A percentile compares a stretch with the other conserved stretches of the same genome.
Evolutionary conservation across 148 eudicot species (phyloP).

Genomic region (Chenopodium album): DNA sequence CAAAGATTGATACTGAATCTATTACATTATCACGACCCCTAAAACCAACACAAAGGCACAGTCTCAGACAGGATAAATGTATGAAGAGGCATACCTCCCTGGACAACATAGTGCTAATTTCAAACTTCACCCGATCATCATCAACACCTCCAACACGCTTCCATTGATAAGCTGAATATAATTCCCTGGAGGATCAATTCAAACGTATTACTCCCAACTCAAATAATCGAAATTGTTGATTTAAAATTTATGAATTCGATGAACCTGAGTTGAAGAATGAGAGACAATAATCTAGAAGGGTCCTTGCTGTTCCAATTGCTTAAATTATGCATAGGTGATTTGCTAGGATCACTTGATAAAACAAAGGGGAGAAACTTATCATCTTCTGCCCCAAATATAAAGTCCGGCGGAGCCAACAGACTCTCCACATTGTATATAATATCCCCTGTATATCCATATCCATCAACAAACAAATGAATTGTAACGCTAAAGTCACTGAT

Average conservation of each 20-base stretch:
- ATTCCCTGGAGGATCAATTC: conserved; percentile 42
- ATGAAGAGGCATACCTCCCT: conserved; percentile 57
- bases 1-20: background rate
- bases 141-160: conserved; percentile 69
- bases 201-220: background rate
- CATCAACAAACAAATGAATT: background rate
- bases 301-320: conserved; percentile 72
- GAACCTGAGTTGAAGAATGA: conserved; percentile 79
- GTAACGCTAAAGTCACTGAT: background rate
- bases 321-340: conserved; percentile 42
- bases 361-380: conserved; percentile 55
- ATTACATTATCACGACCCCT: background rate
- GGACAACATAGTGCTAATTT: conserved; percentile 71
- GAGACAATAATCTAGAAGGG: conserved; percentile 61
- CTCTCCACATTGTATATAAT: conserved; percentile 63
- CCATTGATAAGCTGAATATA: conserved; percentile 64
- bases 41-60: background rate
- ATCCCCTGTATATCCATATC: conserved; percentile 54
- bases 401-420: conserved; percentile 77
- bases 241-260: background rate
- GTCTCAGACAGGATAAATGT: background rate
- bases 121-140: conserved; percentile 83
- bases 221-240: background rate
- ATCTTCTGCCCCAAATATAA: conserved; percentile 82
- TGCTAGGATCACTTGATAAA: conserved; percentile 31